phyloP scores from a whole-genome alignment of 805 yeast species.

The Barnettozyma botsteinii region DNA sequence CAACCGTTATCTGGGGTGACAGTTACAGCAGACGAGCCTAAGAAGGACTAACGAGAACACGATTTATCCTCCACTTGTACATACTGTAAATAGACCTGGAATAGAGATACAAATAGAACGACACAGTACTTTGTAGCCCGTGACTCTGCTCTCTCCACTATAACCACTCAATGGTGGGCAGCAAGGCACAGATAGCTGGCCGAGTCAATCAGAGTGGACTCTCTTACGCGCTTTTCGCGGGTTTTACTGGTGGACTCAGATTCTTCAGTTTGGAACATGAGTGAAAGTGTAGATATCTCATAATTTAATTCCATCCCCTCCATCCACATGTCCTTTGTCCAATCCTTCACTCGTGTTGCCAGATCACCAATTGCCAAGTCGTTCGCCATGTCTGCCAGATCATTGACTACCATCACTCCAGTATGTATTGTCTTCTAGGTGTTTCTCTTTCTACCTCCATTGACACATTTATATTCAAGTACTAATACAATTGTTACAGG shows the following conservation, averaged over 20 bases:
- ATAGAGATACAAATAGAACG: too few relatives aligned
- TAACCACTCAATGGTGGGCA: too few relatives aligned
- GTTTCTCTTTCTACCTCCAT: neutral
- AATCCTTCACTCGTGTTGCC: conserved; percentile 19
- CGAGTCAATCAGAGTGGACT: too few relatives aligned
- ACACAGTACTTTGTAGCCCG: too few relatives aligned
- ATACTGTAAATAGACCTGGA: neutral
- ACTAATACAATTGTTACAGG: conserved; percentile 33
- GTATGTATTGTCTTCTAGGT: too few relatives aligned
- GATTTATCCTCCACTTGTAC: neutral
- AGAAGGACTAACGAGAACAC: neutral
- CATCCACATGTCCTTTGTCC: conserved; percentile 21
- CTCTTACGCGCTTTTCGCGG: too few relatives aligned
- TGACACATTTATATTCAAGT: neutral
- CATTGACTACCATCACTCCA: conserved; percentile 32
- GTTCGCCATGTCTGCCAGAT: conserved; percentile 22
- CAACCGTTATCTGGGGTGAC: conserved; percentile 62
- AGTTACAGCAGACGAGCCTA: conserved; percentile 28
- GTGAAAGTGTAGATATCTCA: neutral
- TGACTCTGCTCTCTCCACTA: too few relatives aligned
- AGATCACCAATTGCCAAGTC: conserved; percentile 18
- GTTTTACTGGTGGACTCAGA: too few relatives aligned
- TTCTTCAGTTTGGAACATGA: too few relatives aligned
- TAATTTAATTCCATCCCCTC: too few relatives aligned
- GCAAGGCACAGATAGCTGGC: too few relatives aligned